Evolutionary conservation across 768 basidiomycete genomes (phyloP), one percentile per base, ranked within the genome.

Genomic region (Pholiota conissans): DNA sequence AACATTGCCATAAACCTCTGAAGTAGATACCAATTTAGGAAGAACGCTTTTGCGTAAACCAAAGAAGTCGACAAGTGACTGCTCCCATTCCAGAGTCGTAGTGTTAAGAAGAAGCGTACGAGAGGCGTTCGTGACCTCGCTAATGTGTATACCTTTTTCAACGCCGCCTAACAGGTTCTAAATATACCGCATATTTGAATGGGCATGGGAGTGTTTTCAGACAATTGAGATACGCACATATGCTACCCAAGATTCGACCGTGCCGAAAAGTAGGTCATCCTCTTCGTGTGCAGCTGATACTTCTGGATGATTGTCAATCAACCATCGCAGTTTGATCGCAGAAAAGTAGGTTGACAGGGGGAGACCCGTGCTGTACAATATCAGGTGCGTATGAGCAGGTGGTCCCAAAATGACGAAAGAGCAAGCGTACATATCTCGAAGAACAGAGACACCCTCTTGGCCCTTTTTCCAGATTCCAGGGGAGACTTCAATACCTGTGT

Each of bases 331-430:
- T 75, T 98, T 98, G 71, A 97, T 89, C 16, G 90, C 96, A 22
- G 95, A 97, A 76, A 99, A 99, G 75, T 99, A 99, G 0, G 96
- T 98, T 14, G 95, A 97, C 7, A 98, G 79, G n/a, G 90, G 91
- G 35, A 97, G 83, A 30, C 95, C 95, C 48, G 94, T 95, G 59
- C 92, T 96, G n/a, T n/a, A 61, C 11, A 18, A 45, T n/a, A 24
- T 24, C 9, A 45, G n/a, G 24, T 45, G 18, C 18, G 3, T 45
- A 45, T 45, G 42, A 45, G 18, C 42, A 45, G 24, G 20, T 8
- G 42, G 11, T 24, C 42, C 6, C 8, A 24, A 45, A 45, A 45
- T 45, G 24, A 22, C 18, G 22, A 22, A 24, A 24, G 11, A 18
- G 39, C 28, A 22, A 30, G 77, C 86, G 66, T 69, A 90, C 90